Percentiles rank a stretch among this genome's conserved stretches.
Conservation (phyloP, 2,329 filamentous ascomycete species). For the Orbilia javanica region DNA sequence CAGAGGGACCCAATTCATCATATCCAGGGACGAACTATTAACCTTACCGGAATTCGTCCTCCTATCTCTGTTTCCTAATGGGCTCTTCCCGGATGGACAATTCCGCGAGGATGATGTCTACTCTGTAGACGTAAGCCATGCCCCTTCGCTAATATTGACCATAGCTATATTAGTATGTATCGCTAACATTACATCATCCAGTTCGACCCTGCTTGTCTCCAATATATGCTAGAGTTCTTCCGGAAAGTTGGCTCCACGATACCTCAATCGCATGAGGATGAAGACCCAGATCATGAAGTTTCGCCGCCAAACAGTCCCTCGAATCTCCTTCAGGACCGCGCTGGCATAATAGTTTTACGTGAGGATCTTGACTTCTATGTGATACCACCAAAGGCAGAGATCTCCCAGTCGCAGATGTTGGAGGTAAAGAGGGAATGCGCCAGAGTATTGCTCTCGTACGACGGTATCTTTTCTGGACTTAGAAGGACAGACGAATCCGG, state of each 20-base stretch:
- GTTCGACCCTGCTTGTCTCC: constrained; percentile 95
- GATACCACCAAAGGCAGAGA: constrained; percentile 87
- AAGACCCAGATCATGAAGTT: constrained; percentile 74
- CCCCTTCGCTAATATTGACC: constrained; percentile 17
- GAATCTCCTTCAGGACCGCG: constrained; percentile 84
- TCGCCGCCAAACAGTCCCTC: constrained; percentile 60
- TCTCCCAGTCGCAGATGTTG: constrained; percentile 90
- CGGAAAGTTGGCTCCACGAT: constrained; percentile 97
- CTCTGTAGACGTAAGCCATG: constrained; percentile 88
- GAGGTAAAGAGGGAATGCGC: constrained; percentile 94
- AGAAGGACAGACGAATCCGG: constrained; percentile 95
- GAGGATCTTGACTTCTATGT: constrained; percentile 98
- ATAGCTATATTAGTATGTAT: neutral
- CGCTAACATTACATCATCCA: constrained; percentile 67
- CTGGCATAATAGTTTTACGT: constrained; percentile 94
- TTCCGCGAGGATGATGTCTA: constrained; percentile 94
- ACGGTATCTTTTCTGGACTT: constrained; percentile 95
- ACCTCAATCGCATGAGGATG: constrained; percentile 73
- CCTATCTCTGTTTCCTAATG: constrained; percentile 96
- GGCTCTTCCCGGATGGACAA: constrained; percentile 95
- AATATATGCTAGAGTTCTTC: constrained; percentile 99
- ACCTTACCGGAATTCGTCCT: constrained; percentile 97
- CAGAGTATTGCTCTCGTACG: constrained; percentile 84
- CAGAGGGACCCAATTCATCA: constrained; percentile 93
- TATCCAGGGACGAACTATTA: constrained; percentile 93